Evolutionary conservation across 805 yeast genomes (phyloP), one percentile per base, ranked within the genome.

Genomic region (Candida nonsorbophila): DNA sequence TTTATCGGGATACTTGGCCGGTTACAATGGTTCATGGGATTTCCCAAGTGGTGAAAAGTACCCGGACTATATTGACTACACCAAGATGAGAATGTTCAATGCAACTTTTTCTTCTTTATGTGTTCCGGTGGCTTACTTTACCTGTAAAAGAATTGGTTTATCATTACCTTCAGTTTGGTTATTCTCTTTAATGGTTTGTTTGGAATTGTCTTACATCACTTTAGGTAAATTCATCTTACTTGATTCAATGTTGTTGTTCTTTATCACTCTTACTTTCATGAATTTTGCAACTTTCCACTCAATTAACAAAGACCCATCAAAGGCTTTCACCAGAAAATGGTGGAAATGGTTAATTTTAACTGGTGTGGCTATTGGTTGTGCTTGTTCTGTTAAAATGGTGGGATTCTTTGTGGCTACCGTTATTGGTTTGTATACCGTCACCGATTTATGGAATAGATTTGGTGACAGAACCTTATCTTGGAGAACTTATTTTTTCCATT

Each of bases 341-440:
- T 92, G 95, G 95, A 77, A 77, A 53, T 90, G 97, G 95, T 59
- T 92, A 29, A 44, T 81, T 14, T 60, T 83, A 34, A 83, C 95
- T 6, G 99, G 99, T 41, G 61, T 86, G 29, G 67, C 77, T 25
- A 77, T 92, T 47, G 97, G 98, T 23, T 84, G 92, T 55, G 83
- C 88, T 12, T 81, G 90, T 51, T 82, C 95, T 16, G 94, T 87
- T 34, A 92, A 92, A 61, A 86, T 88, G 95, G 97, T 92, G 34
- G 99, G 99, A 46, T 69, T 90, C 33, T 85, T 92, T 48, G 84
- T 85, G 37, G 90, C 94, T 33, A 57, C 86, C 11, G 62, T 87
- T 39, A 87, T 92, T 32, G 99, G 99, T 27, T 72, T 86, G 38
- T 85, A 90, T 59, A 87, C 96, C 14, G 67, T 84, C 22, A 81